These are phyloP conservation scores for Annulohypoxylon maeteangense DNA, from an alignment of 495 filamentous ascomycete species.

Conservation along the genomic window DNA sequence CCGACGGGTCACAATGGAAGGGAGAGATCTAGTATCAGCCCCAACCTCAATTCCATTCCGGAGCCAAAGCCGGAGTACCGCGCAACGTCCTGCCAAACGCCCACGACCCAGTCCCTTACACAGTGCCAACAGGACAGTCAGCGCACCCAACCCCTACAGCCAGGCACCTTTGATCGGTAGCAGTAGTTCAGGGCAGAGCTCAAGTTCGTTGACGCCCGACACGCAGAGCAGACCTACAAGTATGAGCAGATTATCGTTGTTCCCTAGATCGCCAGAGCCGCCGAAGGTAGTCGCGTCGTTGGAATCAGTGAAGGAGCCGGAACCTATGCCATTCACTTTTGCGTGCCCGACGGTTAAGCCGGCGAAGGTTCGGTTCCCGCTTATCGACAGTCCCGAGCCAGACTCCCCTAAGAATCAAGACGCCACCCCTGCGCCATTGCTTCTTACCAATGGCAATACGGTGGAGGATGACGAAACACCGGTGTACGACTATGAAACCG, in stretches of 20 bases:
- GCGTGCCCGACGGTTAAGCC: not conserved
- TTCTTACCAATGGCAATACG: not conserved
- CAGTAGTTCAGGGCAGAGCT: not conserved
- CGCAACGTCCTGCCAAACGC: not conserved
- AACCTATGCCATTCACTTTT: not conserved
- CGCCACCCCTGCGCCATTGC: not conserved
- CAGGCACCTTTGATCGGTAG: not conserved
- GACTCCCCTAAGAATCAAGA: not conserved
- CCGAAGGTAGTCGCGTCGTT: not conserved
- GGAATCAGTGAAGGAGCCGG: not conserved
- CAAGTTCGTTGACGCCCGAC: not conserved
- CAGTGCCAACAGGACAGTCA: constrained; percentile 1
- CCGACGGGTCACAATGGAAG: not conserved
- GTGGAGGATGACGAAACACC: not conserved
- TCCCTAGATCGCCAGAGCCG: not conserved
- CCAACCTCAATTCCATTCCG: not conserved
- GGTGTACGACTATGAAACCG: not conserved
- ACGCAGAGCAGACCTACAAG: not conserved
- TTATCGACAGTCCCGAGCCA: not conserved
- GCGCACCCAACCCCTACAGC: not conserved
- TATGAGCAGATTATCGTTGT: too few relatives aligned
- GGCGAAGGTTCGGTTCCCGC: not conserved
- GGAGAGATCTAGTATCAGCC: not conserved
- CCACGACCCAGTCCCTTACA: constrained; percentile 2
- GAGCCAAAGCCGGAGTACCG: not conserved